These are phyloP conservation scores for Magnolia kwangsiensis DNA, from an alignment of 164 flowering plant genomes.

Conservation along the genomic window DNA sequence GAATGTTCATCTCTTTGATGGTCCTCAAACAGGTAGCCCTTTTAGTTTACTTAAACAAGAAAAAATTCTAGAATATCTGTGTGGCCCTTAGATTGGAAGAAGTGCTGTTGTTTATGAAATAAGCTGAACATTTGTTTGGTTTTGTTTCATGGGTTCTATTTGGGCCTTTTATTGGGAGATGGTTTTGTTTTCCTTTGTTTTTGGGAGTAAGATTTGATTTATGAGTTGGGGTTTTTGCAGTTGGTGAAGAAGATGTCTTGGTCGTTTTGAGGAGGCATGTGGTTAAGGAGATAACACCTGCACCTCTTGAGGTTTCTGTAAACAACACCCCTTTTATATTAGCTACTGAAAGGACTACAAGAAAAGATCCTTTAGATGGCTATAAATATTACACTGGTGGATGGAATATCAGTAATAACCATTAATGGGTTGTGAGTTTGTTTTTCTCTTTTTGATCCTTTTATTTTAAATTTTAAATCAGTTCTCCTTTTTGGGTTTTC, in stretches of 20 bases:
- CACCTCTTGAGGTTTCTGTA: neutral
- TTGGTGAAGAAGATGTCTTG: constrained; percentile 7
- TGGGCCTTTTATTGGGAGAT: neutral
- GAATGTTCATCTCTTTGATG: no score
- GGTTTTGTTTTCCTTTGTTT: neutral
- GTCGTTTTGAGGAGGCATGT: constrained; percentile 23
- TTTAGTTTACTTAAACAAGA: no score
- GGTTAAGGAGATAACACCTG: constrained; percentile 5
- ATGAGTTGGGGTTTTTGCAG: constrained; percentile 4
- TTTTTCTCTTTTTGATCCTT: neutral
- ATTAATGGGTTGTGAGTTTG: constrained; percentile 47
- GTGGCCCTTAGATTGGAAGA: neutral
- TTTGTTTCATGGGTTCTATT: neutral
- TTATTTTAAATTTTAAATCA: neutral
- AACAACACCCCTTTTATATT: constrained; percentile 27
- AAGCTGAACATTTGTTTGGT: neutral
- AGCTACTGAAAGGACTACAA: constrained; percentile 37
- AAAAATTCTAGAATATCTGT: no score
- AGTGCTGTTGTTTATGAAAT: neutral
- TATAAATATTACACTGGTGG: constrained; percentile 44
- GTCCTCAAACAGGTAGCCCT: no score
- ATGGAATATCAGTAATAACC: constrained; percentile 42
- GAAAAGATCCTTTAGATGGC: constrained; percentile 41
- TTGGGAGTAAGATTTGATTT: neutral
- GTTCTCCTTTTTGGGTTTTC: neutral